phyloP scores from a whole-genome alignment of 2,329 filamentous ascomycete species.

The Paraphoma chrysanthemicola region DNA sequence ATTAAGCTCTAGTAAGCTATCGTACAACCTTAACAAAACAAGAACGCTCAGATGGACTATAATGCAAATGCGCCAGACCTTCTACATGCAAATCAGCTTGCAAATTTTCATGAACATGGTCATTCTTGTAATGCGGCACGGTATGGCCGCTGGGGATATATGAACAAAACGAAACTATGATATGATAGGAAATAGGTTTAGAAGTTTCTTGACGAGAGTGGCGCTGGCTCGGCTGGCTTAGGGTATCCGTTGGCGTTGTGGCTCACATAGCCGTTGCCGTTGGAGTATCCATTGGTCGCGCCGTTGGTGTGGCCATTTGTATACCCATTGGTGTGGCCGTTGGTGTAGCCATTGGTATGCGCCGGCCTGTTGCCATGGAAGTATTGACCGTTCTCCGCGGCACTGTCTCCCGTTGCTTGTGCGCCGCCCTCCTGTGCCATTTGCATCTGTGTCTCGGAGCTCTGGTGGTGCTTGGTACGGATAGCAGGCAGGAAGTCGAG shows the following conservation, averaged over 20 bases:
- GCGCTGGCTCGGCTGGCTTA: slow-evolving; percentile 25
- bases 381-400: slow-evolving; percentile 33
- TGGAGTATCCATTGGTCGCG: slow-evolving; percentile 16
- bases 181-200: too few relatives aligned
- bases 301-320: slow-evolving; percentile 31
- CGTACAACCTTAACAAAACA: not conserved
- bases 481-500: slow-evolving; percentile 86
- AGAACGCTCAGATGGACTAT: not conserved
- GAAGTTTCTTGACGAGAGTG: slow-evolving; percentile 36
- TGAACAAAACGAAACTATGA: too few relatives aligned
- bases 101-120: not conserved
- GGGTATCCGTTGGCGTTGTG: slow-evolving; percentile 21
- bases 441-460: slow-evolving; percentile 45
- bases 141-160: not conserved
- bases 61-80: not conserved
- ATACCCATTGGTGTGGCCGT: slow-evolving; percentile 15
- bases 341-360: slow-evolving; percentile 19
- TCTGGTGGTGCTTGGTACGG: slow-evolving; percentile 60
- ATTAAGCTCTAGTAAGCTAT: not conserved
- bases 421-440: slow-evolving; percentile 29
- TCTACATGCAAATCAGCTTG: not conserved
- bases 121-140: not conserved
- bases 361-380: slow-evolving; percentile 31
- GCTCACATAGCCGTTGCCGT: slow-evolving; percentile 27
- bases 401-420: slow-evolving; percentile 27